Conservation (phyloP, 495 filamentous ascomycete species). For the Astrothelium macrocarpum region DNA sequence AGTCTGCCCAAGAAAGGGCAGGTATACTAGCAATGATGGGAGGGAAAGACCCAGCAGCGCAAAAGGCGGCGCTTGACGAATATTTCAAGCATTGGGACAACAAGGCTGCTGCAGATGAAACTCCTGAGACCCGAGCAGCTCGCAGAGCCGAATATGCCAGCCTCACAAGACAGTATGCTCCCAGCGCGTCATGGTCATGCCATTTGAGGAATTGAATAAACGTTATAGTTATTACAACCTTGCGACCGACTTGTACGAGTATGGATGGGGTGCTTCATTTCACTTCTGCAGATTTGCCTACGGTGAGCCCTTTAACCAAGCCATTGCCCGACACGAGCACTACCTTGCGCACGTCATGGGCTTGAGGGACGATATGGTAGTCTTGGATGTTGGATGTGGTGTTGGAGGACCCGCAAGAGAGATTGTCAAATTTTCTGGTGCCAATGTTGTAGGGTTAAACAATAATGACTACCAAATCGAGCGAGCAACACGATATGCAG, state of each 20-base stretch:
- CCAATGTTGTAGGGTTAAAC: constrained; percentile 86
- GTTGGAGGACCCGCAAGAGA: constrained; percentile 95
- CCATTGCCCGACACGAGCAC: constrained; percentile 95
- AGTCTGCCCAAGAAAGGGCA: constrained; percentile 58
- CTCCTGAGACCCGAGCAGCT: constrained; percentile 67
- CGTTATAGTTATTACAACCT: constrained; percentile 79
- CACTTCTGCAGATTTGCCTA: constrained; percentile 95
- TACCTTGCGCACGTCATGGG: constrained; percentile 89
- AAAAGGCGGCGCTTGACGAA: constrained; percentile 86
- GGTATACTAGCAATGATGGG: constrained; percentile 75
- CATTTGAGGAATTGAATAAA: constrained; percentile 23
- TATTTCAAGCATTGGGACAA: constrained; percentile 99
- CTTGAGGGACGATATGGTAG: constrained; percentile 75
- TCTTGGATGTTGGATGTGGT: constrained; percentile 95
- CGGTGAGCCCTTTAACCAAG: constrained; percentile 82
- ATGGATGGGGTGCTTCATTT: constrained; percentile 91
- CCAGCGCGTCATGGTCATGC: constrained; percentile 13
- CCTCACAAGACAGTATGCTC: constrained; percentile 67
- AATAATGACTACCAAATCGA: constrained; percentile 99
- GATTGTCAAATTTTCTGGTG: constrained; percentile 89
- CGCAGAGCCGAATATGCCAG: constrained; percentile 89
- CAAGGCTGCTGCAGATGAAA: constrained; percentile 75
- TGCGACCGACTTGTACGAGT: constrained; percentile 93
- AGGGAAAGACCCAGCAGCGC: constrained; percentile 69
- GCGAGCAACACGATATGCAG: constrained; percentile 77